Evolutionary conservation across 257 asterid species (phyloP).

Genomic region (Petrea volubilis): DNA sequence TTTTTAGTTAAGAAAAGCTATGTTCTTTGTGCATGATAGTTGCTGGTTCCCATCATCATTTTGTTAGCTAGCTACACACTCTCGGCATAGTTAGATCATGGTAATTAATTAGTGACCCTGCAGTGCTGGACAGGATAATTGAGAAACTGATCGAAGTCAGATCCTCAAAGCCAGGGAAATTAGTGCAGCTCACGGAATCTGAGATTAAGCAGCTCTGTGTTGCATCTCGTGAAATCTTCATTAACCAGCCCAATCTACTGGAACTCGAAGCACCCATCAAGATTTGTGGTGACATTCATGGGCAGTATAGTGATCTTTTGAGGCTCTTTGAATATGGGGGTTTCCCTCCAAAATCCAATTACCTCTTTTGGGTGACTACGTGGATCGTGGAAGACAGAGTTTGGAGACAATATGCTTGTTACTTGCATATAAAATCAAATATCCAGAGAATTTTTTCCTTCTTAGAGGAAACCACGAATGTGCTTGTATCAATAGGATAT

Average conservation of each 20-base stretch:
- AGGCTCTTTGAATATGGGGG: conserved; percentile 80
- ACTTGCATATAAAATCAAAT: too few species aligned
- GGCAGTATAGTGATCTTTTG: conserved; percentile 77
- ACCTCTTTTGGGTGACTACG: conserved; percentile 79
- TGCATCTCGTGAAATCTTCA: conserved; percentile 76
- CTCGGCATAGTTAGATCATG: too few species aligned
- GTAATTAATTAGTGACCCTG: too few species aligned
- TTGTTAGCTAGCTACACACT: too few species aligned
- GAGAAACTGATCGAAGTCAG: conserved; percentile 80
- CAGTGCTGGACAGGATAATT: conserved; percentile 63
- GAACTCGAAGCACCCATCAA: conserved; percentile 93
- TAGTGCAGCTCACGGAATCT: conserved; percentile 80
- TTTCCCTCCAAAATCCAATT: conserved; percentile 72
- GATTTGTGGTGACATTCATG: conserved; percentile 90
- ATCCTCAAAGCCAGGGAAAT: conserved; percentile 85
- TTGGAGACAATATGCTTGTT: conserved; percentile 79
- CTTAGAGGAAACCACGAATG: conserved; percentile 91
- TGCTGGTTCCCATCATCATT: too few species aligned
- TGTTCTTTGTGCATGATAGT: too few species aligned
- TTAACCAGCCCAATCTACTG: conserved; percentile 83
- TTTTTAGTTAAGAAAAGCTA: too few species aligned
- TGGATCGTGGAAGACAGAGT: conserved; percentile 85
- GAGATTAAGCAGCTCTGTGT: conserved; percentile 87
- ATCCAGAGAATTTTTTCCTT: too few species aligned
- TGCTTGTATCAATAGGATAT: conserved; percentile 74